Evolutionary conservation across 1,284 basidiomycete genomes (phyloP).

Genomic region (Violaceomyces palustris): DNA sequence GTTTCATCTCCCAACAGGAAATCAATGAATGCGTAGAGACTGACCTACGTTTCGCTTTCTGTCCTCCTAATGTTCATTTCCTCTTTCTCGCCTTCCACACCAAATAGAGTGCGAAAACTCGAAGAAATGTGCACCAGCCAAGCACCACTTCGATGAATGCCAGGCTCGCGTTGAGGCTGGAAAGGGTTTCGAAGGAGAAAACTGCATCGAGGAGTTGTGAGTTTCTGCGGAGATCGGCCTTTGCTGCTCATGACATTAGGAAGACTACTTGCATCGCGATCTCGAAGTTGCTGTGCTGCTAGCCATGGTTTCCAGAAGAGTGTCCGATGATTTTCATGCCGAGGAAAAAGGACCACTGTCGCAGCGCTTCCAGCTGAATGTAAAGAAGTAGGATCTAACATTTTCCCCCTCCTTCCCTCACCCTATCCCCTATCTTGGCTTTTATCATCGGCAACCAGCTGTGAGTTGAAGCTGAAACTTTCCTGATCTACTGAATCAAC

Average conservation of each 20-base stretch:
- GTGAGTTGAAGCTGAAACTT: too few species aligned
- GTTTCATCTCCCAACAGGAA: too few species aligned
- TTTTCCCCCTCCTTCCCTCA: too few species aligned
- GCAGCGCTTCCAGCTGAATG: slow-evolving; percentile 7
- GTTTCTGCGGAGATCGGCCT: slow-evolving; percentile 5
- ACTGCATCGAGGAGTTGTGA: slow-evolving; percentile 53
- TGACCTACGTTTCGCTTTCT: neutral
- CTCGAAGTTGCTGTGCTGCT: too few species aligned
- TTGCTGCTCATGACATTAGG: neutral
- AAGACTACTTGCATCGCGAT: too few species aligned
- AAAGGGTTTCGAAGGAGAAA: slow-evolving; percentile 49
- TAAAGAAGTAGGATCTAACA: too few species aligned
- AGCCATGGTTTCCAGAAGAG: too few species aligned
- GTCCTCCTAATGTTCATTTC: slow-evolving; percentile 1
- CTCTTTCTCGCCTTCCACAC: neutral
- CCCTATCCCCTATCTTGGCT: too few species aligned
- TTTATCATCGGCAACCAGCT: too few species aligned
- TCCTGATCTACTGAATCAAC: too few species aligned
- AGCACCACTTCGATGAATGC: slow-evolving; percentile 53
- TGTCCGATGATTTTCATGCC: too few species aligned
- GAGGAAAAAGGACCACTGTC: neutral
- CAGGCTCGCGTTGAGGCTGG: slow-evolving; percentile 46
- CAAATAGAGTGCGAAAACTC: slow-evolving; percentile 50
- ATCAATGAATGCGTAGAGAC: too few species aligned
- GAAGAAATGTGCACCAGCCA: slow-evolving; percentile 40